Percentiles rank a stretch among this genome's conserved stretches.
phyloP scores from a whole-genome alignment of 805 yeast genomes.

The Grigorovia yakushimaensis region DNA sequence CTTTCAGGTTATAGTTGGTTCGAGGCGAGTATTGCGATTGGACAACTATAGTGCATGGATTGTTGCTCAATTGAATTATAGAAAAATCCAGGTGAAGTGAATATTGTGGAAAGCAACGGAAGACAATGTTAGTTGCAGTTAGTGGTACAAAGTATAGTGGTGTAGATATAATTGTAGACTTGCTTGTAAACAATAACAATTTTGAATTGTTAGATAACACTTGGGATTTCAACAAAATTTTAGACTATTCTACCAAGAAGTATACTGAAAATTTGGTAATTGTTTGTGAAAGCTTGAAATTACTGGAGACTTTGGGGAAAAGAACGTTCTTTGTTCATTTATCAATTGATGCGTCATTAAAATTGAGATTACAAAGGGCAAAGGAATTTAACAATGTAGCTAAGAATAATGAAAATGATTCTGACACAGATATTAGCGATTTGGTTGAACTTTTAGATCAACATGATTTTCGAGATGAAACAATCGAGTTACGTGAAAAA shows the following conservation, averaged over 20 bases:
- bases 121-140: constrained; percentile 19
- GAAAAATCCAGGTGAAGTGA: no score
- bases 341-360: constrained; percentile 63
- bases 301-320: constrained; percentile 41
- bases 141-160: constrained; percentile 24
- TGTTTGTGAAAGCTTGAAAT: constrained; percentile 33
- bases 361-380: constrained; percentile 31
- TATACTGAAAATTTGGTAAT: constrained; percentile 61
- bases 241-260: constrained; percentile 52
- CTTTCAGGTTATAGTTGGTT: background rate
- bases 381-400: constrained; percentile 9
- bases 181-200: constrained; percentile 7
- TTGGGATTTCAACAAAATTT: constrained; percentile 31
- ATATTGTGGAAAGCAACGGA: no score
- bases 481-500: constrained; percentile 16
- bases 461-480: constrained; percentile 11
- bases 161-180: constrained; percentile 12
- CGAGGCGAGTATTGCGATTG: no score
- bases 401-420: constrained; percentile 6
- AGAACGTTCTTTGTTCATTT: constrained; percentile 81
- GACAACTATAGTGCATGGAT: no score
- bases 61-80: no score
- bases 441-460: constrained; percentile 31
- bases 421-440: constrained; percentile 18
- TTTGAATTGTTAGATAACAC: constrained; percentile 14